Base-by-base conservation (phyloP, 495 filamentous ascomycete genomes). In the Barbatosphaeria neglecta region DNA sequence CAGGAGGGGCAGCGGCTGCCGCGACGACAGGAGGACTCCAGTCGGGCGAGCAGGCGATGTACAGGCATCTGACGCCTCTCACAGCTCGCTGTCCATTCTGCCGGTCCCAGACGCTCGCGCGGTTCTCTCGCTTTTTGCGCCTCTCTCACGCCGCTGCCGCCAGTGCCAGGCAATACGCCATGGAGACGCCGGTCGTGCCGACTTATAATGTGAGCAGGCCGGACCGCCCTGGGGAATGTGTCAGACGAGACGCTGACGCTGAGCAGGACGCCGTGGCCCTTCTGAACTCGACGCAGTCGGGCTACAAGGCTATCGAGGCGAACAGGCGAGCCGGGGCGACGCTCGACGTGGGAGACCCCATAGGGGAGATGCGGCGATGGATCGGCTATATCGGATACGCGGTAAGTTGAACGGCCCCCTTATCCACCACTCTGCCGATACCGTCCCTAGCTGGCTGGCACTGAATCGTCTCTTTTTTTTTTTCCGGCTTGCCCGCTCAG, bases 251-350 rank as follows among this genome's bases (percentile, higher is more conserved):
- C 31, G 3, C 17, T 19, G 37, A 40, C 45, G 8, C 27, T 42
- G 31, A 46, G 45, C 55, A 86, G 81, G 86, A 86, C 66, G 92
- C 92, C 16, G 78, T 98, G 48, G 70, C 82, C 45, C 76, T 86
- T 22, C 81, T 98, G 61, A 98, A 98, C 59, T 81, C 86, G 16
- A 73, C 95, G 27, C 92, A 97, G 58, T 86, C 84, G 16, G 94
- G 94, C 47, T 88, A 81, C 61, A 73, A 80, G 37, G 73, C 86
- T 39, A 76, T 96, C 27, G 78, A 94, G 48, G 76, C 80, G 43
- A 77, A 90, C 42, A 73, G 77, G 22, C 81, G 82, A 54, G 81
- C 80, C 6, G 81, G 86, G 33, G 67, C 75, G 54, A 72, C 69
- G 19, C 75, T 80, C 59, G 87, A 90, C 58, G 70, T 78, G 43